Percentiles rank a stretch among this genome's conserved stretches.
Evolutionary conservation across 257 asterid species (phyloP).

Genomic region (Solanum sejunctum): DNA sequence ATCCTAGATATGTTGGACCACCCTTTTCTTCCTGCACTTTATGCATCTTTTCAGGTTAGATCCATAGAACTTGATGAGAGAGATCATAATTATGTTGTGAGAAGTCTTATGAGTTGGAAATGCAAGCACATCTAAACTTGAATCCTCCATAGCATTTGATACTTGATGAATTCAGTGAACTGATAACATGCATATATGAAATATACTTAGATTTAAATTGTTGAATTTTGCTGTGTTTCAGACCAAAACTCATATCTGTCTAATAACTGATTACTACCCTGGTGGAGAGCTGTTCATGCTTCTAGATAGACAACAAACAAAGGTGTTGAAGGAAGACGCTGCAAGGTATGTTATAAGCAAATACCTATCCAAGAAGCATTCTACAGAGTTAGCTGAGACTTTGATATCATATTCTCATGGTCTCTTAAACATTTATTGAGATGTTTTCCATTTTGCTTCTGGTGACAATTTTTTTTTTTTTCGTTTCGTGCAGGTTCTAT

Average conservation of each 20-base stretch:
- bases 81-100: background rate
- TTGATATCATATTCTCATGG: background rate
- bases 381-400: background rate
- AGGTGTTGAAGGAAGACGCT: constrained; percentile 87
- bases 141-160: background rate
- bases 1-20: constrained; percentile 95
- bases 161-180: background rate
- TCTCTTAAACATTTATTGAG: background rate
- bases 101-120: background rate
- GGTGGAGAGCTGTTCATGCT: constrained; percentile 94
- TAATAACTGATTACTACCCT: constrained; percentile 83
- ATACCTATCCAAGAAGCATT: background rate
- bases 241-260: constrained; percentile 89
- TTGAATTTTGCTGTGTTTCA: constrained; percentile 19
- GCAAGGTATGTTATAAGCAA: constrained; percentile 36
- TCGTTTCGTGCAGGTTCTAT: constrained; percentile 46
- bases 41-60: constrained; percentile 95
- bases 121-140: background rate
- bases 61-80: background rate
- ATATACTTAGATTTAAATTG: background rate
- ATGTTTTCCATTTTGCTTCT: background rate
- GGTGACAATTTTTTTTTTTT: constrained; percentile 1
- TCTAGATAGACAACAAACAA: constrained; percentile 70
- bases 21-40: constrained; percentile 96
- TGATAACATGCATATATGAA: background rate